phyloP scores from a whole-genome alignment of 1,284 basidiomycete species.

The Moesziomyces sp. region DNA sequence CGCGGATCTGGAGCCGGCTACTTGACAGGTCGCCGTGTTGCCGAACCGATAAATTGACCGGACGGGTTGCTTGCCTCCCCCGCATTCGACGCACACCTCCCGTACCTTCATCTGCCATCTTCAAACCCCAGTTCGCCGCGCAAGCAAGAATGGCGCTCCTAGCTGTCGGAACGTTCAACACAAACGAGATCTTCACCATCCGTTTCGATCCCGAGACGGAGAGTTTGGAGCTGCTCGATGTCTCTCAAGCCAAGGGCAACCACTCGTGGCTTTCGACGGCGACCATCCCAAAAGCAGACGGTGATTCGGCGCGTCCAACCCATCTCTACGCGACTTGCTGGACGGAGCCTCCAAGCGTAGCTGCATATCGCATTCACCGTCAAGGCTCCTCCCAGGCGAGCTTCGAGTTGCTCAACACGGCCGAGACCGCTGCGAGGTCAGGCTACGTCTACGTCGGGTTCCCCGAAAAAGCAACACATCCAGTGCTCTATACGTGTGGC shows the following conservation, averaged over 20 bases:
- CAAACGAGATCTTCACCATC: slow-evolving; percentile 47
- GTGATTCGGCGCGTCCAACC: slow-evolving; percentile 1
- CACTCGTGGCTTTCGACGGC: slow-evolving; percentile 54
- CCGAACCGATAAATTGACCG: slow-evolving; percentile 18
- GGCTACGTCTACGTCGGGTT: slow-evolving; percentile 52
- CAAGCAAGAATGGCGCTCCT: slow-evolving; percentile 29
- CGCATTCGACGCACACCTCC: no score
- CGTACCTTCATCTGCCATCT: not conserved
- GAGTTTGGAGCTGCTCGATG: slow-evolving; percentile 26
- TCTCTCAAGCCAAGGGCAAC: slow-evolving; percentile 43
- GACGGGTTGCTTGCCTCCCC: not conserved
- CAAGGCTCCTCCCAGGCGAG: not conserved
- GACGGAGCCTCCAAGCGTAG: slow-evolving; percentile 50
- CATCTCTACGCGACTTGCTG: slow-evolving; percentile 52
- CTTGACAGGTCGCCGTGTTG: slow-evolving; percentile 1
- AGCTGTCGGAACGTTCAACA: slow-evolving; percentile 53
- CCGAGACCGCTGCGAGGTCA: slow-evolving; percentile 43
- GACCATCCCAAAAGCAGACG: slow-evolving; percentile 5
- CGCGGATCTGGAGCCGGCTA: slow-evolving; percentile 29
- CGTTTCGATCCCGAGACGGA: slow-evolving; percentile 36
- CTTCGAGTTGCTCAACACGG: slow-evolving; percentile 47
- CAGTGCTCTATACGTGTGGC: slow-evolving; percentile 68
- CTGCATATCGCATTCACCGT: slow-evolving; percentile 42
- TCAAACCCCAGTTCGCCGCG: not conserved
- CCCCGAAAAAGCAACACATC: slow-evolving; percentile 21